Conservation (phyloP, 345 rosid species). For the Eucalyptus viminalis region DNA sequence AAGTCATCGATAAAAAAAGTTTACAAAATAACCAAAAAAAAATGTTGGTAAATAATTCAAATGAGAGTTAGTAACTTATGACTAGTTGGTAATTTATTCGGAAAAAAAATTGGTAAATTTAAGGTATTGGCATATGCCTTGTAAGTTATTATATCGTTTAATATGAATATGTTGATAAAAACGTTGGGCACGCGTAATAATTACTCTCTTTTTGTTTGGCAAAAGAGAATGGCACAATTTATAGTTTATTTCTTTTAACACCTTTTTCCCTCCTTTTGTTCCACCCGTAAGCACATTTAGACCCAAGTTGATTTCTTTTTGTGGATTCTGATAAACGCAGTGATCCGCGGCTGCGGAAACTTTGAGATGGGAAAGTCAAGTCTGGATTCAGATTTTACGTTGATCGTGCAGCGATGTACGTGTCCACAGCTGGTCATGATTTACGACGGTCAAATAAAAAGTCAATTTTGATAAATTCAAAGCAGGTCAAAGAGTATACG, state of each 20-base stretch:
- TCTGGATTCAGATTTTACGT: not conserved
- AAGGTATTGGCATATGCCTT: not conserved
- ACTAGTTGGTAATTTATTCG: not conserved
- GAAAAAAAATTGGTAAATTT: not conserved
- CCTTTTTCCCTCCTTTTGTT: not conserved
- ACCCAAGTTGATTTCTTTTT: too few relatives aligned
- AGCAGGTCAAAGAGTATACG: not conserved
- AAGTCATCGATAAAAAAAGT: not conserved
- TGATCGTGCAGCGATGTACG: not conserved
- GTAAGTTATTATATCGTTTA: not conserved
- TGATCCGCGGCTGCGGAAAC: not conserved
- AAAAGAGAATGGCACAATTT: not conserved
- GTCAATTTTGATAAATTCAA: not conserved
- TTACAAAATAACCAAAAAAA: not conserved
- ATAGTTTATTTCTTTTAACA: not conserved
- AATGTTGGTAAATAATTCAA: not conserved
- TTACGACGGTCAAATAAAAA: not conserved
- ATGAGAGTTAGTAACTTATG: not conserved
- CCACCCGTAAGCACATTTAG: not conserved
- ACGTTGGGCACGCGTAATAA: not conserved
- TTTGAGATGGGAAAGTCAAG: not conserved
- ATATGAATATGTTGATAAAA: not conserved
- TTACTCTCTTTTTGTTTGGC: not conserved
- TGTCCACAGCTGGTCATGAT: not conserved
- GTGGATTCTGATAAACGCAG: too few relatives aligned